phyloP scores from a whole-genome alignment of 202 grass and related monocot genomes.

The Schoenoplectus tabernaemontani region DNA sequence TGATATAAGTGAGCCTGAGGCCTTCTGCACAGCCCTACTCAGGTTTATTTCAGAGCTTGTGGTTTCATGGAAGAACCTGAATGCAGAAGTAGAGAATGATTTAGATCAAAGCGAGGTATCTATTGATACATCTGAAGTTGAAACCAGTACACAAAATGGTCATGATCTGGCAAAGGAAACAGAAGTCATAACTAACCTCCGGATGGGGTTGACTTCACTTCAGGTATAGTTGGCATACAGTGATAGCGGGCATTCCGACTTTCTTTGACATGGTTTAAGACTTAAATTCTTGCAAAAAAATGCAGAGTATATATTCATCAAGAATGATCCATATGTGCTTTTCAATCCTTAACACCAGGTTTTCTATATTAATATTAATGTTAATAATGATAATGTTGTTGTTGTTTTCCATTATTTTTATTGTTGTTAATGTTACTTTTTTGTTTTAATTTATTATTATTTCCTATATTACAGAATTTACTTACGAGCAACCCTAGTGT shows the following conservation, averaged over 20 bases:
- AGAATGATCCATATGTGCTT: not conserved
- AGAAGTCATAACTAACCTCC: constrained; percentile 56
- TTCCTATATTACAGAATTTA: constrained; percentile 66
- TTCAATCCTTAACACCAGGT: not conserved
- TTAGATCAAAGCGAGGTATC: constrained; percentile 31
- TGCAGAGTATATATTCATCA: not conserved
- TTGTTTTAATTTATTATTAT: not conserved
- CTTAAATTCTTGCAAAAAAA: too few relatives aligned
- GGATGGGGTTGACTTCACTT: constrained; percentile 84
- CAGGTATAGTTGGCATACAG: constrained; percentile 39
- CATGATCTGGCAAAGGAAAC: constrained; percentile 27
- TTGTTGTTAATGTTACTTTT: constrained; percentile 23
- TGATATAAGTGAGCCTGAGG: constrained; percentile 84
- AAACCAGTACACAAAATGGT: constrained; percentile 37
- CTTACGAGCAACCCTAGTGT: constrained; percentile 81
- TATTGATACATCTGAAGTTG: constrained; percentile 31
- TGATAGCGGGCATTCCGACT: too few relatives aligned
- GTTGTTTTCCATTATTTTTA: not conserved
- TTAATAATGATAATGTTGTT: not conserved
- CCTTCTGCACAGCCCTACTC: constrained; percentile 69
- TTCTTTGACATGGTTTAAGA: too few relatives aligned
- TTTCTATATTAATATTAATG: not conserved
- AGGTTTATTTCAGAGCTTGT: constrained; percentile 75
- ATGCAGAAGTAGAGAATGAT: constrained; percentile 33
- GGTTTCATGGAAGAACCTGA: constrained; percentile 46